These are phyloP conservation scores for Lithospermum erythrorhizon DNA, from an alignment of 257 asterid genomes.

Conservation along the genomic window DNA sequence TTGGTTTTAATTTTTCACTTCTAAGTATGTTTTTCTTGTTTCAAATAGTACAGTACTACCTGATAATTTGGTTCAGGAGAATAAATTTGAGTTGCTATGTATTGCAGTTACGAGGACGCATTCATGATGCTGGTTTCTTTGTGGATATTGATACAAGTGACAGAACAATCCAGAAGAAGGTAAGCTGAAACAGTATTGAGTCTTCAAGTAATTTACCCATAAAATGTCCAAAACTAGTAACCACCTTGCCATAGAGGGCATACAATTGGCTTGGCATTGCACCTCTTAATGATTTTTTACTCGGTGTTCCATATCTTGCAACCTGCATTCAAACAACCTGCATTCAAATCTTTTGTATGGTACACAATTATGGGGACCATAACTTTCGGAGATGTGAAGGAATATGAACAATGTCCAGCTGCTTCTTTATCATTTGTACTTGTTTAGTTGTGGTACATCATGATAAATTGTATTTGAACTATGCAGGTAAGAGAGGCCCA, in stretches of 20 bases:
- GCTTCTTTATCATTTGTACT: no score
- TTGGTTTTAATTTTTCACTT: no score
- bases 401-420: background rate
- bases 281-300: no score
- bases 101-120: constrained; percentile 54
- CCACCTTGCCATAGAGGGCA: no score
- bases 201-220: background rate
- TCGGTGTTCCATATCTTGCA: background rate
- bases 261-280: no score
- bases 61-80: background rate
- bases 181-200: constrained; percentile 12
- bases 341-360: no score
- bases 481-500: constrained; percentile 95
- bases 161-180: constrained; percentile 92
- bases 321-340: background rate
- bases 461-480: constrained; percentile 4
- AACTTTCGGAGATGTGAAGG: background rate
- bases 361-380: background rate
- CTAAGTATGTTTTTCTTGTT: background rate
- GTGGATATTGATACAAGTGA: constrained; percentile 87
- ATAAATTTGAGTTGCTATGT: background rate
- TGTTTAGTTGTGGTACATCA: background rate
- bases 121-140: constrained; percentile 67
- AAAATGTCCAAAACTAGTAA: background rate
- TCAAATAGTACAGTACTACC: background rate